Evolutionary conservation across 2,329 filamentous ascomycete genomes (phyloP), one percentile per base, ranked within the genome.

Genomic region (Trichoderma sp.): DNA sequence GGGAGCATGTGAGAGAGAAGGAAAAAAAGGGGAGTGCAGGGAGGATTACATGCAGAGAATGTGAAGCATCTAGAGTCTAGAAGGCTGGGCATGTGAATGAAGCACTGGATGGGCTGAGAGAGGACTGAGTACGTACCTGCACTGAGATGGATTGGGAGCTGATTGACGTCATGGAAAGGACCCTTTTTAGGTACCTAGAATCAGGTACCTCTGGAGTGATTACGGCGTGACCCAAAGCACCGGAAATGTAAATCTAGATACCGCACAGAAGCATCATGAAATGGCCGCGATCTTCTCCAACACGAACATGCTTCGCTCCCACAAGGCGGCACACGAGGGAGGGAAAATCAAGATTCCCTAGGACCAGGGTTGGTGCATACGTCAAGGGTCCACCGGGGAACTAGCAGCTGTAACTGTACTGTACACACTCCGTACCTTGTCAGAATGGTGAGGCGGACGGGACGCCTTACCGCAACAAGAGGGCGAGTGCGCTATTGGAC

Each of bases 301-400:
- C 36, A 64, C 62, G 32, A 53, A 67, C 51, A 24, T 58, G 64
- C 64, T 67, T 67, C 64, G 58, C 58, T 62, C 57, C 57, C 43
- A 65, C 58, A 14, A 57, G 32, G 51, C 24, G 64, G 36, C 21
- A 67, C 65, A 57, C 14, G n/a, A 58, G 9, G 24, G 26, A 21
- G 57, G 53, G 65, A 60, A 68, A 68, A 68, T 60, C 65, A 68
- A 68, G 65, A 68, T 68, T 21, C 24, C 56, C 65, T 47, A 32
- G 65, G 65, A 26, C 65, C 56, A 68, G 65, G 65, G 65, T 60
- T 68, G 65, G 36, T 68, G 65, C 65, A 68, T 68, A 68, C 65
- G 65, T 68, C 65, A 68, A 58, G 65, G 53, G 15, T n/a, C 65
- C 65, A 68, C 65, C 26, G 3, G 65, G 6, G 26, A 58, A 36